Base-by-base conservation (phyloP, 331 rosid genomes). In the Quercus tomentella region DNA sequence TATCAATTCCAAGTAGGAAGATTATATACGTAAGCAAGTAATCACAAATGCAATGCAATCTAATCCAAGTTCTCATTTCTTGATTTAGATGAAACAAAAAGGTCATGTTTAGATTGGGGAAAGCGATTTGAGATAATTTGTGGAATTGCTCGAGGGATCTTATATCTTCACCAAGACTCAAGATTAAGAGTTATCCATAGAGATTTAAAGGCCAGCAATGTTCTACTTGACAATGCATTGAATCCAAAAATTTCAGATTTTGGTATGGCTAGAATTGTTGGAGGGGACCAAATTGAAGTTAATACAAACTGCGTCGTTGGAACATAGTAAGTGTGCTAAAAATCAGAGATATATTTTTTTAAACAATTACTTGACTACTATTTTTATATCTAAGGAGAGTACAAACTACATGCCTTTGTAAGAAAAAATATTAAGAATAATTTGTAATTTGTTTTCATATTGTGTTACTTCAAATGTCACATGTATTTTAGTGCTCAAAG, bases 121-220 rank as follows among this genome's bases (percentile, higher is more conserved):
- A 87, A 71, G 55, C 82, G 92, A 3, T 88, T 91, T 3, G 86
- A 89, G 26, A 88, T 92, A 26, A 85, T 90, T 0, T 75, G 70
- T 33, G 97, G 95, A 1, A 45, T 90, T 33, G 95, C 93, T 21
- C 80, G 91, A 63, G 97, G 97, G n/a, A 31, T 92, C 1, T 68
- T 92, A 35, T 92, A 92, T 74, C 95, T 90, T 78, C 93, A 92
- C 70, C 89, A 86, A 37, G 94, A 92, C 82, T 92, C 95, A 23
- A 86, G 95, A 57, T 60, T 92, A 63, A 86, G 82, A 80, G 87
- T 89, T 45, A 89, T 92, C 2, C 97, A 91, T 57, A 81, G 95
- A 83, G 93, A 92, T 70, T 33, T 92, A 25, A 92, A 92, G 73
- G 89, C 86, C 0, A 84, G 90, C 70, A 92, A 92, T 26, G 58